Evolutionary conservation across 2,329 filamentous ascomycete species (phyloP).

Genomic region (Nemania serpens): DNA sequence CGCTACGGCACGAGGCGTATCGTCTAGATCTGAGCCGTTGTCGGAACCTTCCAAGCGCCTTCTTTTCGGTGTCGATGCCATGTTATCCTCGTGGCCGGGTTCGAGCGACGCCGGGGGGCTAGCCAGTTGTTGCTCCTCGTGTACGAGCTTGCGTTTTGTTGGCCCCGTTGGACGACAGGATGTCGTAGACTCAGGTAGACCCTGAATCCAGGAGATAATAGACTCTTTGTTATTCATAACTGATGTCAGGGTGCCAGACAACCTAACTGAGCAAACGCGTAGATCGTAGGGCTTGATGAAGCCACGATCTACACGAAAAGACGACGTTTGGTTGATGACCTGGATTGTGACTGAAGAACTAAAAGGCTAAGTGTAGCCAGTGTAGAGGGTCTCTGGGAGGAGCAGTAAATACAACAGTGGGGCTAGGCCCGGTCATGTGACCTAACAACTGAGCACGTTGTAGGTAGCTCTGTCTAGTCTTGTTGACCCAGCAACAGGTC

Average conservation of each 20-base stretch:
- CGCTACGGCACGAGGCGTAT: not conserved
- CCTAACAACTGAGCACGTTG: not conserved
- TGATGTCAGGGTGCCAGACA: not conserved
- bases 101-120: not conserved
- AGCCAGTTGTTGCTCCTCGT: conserved; percentile 1
- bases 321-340: too few relatives aligned
- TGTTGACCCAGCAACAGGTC: too few relatives aligned
- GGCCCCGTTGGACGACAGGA: not conserved
- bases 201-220: conserved; percentile 3
- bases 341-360: too few relatives aligned
- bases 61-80: not conserved
- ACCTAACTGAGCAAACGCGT: too few relatives aligned
- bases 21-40: not conserved
- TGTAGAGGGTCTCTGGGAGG: too few relatives aligned
- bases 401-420: too few relatives aligned
- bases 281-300: too few relatives aligned
- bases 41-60: conserved; percentile 1
- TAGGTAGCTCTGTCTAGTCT: not conserved
- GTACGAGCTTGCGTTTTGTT: conserved; percentile 4
- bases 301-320: too few relatives aligned
- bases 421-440: too few relatives aligned
- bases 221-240: conserved; percentile 4
- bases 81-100: not conserved
- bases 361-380: too few relatives aligned
- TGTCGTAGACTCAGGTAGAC: conserved; percentile 1